These are phyloP conservation scores for Crataegus laevigata DNA, from an alignment of 306 rosid species.

Conservation along the genomic window DNA sequence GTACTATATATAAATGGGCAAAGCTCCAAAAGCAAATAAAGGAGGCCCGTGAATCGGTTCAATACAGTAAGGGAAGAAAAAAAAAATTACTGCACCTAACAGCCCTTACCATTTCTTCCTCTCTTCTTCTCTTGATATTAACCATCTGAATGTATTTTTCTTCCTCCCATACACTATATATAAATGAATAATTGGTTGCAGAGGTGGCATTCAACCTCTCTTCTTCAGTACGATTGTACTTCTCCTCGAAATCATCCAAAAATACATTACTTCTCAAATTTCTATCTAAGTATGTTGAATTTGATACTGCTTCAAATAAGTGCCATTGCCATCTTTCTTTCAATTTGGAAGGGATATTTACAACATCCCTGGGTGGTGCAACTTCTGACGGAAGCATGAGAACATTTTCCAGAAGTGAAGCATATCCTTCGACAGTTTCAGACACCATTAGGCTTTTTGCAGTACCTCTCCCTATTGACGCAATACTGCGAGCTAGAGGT, in stretches of 20 bases:
- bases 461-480: conserved; percentile 59
- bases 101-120: conserved; percentile 79
- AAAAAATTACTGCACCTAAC: conserved; percentile 7
- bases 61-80: background rate
- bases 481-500: conserved; percentile 62
- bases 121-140: conserved; percentile 51
- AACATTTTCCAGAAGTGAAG: conserved; percentile 57
- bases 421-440: conserved; percentile 72
- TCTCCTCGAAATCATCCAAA: conserved; percentile 64
- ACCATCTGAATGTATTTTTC: conserved; percentile 47
- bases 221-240: conserved; percentile 53
- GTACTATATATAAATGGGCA: background rate
- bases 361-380: conserved; percentile 47
- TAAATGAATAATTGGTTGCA: conserved; percentile 44
- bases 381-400: conserved; percentile 81
- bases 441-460: conserved; percentile 64
- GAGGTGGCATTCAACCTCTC: conserved; percentile 17
- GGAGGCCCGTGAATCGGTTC: background rate
- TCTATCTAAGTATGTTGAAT: conserved; percentile 39
- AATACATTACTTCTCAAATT: conserved; percentile 37
- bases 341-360: conserved; percentile 47
- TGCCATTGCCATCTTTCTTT: conserved; percentile 88
- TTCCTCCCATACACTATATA: conserved; percentile 90
- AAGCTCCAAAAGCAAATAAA: background rate
- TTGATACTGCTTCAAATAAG: conserved; percentile 56